Base-by-base conservation (phyloP, 257 asterid species). In the Petunia axillaris region DNA sequence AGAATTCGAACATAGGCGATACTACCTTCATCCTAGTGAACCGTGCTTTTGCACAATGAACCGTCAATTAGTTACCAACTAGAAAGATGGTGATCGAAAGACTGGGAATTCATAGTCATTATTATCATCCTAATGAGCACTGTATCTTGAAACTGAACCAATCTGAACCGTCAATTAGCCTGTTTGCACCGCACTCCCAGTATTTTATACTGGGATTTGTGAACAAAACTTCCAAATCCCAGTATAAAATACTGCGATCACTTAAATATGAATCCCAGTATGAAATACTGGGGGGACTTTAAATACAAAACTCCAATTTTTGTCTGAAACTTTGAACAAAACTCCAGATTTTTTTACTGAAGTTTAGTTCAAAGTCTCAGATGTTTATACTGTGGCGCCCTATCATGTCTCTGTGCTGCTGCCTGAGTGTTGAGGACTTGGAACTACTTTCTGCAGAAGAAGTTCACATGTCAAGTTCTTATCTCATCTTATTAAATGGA, bases 381-480 rank as follows among this genome's bases (percentile, higher is more conserved):
- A 25, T 25, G 25, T 25, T 25, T 25, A 25, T 25, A 25, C 25
- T 25, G 25, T 25, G 25, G 85, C 90, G 87, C 59, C 98, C 98
- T 65, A 90, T 95, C 64, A 84, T 90, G 68, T 87, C 97, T 88
- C 88, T 95, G 97, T 95, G 98, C 91, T 91, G 90, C 84, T 7
- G 83, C 75, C 82, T 92, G 84, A 98, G 99, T 40, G 97, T 95
- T 70, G 91, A 91, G 86, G 89, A 90, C 86, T 82, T 95, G 88
- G 97, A 95, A 83, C 81, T 82, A 64, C 94, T 93, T 62, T 95
- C 99, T 14, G 97, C 87, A 9, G 99, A 95, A 89, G 98, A 93
- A 73, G 95, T 95, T 87, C 99, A 93, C 90, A 87, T 79, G 92
- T 96, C 96, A 76, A 82, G 86, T 83, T 91, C 97, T 64, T 91